Base-by-base conservation (phyloP, 2,329 filamentous ascomycete species). In the Sphaerulina musiva region DNA sequence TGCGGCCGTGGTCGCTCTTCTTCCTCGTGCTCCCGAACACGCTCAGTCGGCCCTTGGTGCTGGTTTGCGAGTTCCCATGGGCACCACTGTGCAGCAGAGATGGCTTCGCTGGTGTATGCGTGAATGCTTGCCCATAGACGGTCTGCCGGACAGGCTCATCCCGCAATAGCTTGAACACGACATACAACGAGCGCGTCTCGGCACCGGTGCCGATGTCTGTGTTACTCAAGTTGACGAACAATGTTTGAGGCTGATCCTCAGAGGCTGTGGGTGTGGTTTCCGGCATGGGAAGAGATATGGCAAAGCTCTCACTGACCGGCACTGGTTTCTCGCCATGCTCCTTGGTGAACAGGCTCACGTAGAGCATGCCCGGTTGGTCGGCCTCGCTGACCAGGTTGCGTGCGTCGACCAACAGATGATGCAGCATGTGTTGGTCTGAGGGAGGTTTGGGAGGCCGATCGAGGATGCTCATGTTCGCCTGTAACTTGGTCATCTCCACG, bases 401-500 rank as follows among this genome's bases (percentile, higher is more conserved):
- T 57, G 97, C 80, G 63, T 95, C 89, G 31, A 96, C 80, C 55
- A 95, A 77, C 4, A 95, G 72, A 63, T 97, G 86, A 67, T 95
- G 87, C 50, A 95, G 74, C 36, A 87, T 84, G 47, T 85, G 79
- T 62, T 89, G 77, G 62, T 86, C 90, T 12, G 81, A 72, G 8
- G 81, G 75, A 3, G 81, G 77, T 17, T 81, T 80, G 0, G 90
- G 91, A n/a, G 85, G 82, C 62, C 88, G 86, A 54, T 95, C 86
- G 44, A 98, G 77, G 64, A 97, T 80, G 70, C 90, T 95, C 93
- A 98, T 98, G 67, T 91, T 82, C 4, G 93, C 95, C 74, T 98
- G 95, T 53, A 97, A 76, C 68, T 84, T 89, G 6, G 92, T 92
- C 61, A 96, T 82, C 55, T 95, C 87, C 29, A 97, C 87, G 3